Evolutionary conservation across 306 rosid species (phyloP).

Genomic region (Calophaca sinica): DNA sequence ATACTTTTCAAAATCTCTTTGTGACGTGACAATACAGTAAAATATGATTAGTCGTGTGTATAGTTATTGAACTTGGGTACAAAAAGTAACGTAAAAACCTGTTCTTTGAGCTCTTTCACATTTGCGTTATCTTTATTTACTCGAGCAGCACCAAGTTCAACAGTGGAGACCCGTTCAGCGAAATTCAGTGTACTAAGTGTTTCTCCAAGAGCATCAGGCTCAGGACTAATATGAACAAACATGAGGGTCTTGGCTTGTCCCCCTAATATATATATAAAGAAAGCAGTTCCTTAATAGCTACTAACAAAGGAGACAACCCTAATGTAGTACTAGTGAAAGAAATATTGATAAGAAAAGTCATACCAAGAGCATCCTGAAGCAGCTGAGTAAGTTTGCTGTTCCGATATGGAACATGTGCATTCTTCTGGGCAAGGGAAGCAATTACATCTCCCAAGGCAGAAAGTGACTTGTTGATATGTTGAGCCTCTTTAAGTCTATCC

Average conservation of each 20-base stretch:
- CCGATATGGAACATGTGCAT: conserved; percentile 92
- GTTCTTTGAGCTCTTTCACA: conserved; percentile 89
- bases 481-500: conserved; percentile 97
- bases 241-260: conserved; percentile 96
- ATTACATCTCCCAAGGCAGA: conserved; percentile 98
- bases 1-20: neutral
- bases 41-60: neutral
- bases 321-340: neutral
- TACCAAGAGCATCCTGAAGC: conserved; percentile 98
- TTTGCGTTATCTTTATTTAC: conserved; percentile 74
- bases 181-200: conserved; percentile 93
- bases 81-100: conserved; percentile 55
- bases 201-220: conserved; percentile 82
- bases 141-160: conserved; percentile 89
- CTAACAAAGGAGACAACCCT: neutral
- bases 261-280: conserved; percentile 51
- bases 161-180: conserved; percentile 87
- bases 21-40: neutral
- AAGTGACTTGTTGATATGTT: conserved; percentile 94
- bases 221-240: conserved; percentile 97
- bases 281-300: conserved; percentile 16
- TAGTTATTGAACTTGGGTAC: neutral
- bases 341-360: conserved; percentile 2
- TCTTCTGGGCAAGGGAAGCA: conserved; percentile 84
- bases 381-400: conserved; percentile 97